Conservation (phyloP, 306 rosid genomes). For the Acacia confusa region DNA sequence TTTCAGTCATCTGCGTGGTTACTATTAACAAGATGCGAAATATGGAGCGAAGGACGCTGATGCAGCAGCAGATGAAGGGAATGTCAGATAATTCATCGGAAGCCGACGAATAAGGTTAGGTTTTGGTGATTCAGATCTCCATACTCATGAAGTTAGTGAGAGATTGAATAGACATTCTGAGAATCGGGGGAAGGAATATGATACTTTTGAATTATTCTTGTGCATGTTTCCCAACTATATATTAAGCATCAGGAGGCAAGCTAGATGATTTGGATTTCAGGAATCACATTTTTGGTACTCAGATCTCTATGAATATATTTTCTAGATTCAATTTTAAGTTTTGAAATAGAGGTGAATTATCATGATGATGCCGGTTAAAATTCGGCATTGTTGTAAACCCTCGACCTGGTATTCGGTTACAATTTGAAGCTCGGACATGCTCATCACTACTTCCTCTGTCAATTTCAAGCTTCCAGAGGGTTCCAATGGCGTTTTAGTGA, state of each 20-base stretch:
- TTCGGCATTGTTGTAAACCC: background rate
- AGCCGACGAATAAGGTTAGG: slow-evolving; percentile 44
- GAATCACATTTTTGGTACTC: background rate
- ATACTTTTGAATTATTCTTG: background rate
- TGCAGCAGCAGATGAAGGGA: slow-evolving; percentile 31
- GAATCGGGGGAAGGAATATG: background rate
- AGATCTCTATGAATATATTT: background rate
- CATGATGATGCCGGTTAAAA: background rate
- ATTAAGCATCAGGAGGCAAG: slow-evolving; percentile 3
- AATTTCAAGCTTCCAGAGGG: background rate
- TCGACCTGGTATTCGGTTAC: too few species aligned
- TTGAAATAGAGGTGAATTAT: background rate
- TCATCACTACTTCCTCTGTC: background rate
- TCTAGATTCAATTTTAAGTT: background rate
- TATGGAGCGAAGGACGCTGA: slow-evolving; percentile 46
- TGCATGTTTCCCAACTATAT: background rate
- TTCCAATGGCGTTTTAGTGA: too few species aligned
- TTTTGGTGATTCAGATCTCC: background rate
- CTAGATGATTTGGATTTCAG: background rate
- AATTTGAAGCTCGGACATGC: slow-evolving; percentile 11
- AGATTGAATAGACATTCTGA: background rate
- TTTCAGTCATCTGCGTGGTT: slow-evolving; percentile 53
- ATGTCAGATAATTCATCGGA: slow-evolving; percentile 36
- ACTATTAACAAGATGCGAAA: slow-evolving; percentile 64
- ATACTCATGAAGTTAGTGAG: slow-evolving; percentile 4